phyloP scores from a whole-genome alignment of 257 asterid species.

The Solanum okadae region DNA sequence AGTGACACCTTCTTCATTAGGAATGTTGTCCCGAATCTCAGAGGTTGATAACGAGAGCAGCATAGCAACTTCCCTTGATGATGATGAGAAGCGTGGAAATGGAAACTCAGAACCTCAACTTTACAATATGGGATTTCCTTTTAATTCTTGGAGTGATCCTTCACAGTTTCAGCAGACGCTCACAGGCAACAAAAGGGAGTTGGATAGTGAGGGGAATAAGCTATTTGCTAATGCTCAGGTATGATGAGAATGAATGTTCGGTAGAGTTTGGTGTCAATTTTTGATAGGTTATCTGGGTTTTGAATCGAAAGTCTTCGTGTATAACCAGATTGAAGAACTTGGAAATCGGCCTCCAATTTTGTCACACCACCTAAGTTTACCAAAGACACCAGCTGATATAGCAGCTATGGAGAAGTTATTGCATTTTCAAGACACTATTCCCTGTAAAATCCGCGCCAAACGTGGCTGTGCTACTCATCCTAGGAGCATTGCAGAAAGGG shows the following conservation, averaged over 20 bases:
- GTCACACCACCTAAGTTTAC: conserved; percentile 64
- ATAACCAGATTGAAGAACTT: conserved; percentile 31
- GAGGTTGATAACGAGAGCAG: conserved; percentile 40
- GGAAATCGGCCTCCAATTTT: conserved; percentile 29
- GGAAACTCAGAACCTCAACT: conserved; percentile 20
- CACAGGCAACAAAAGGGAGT: conserved; percentile 49
- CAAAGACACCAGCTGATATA: conserved; percentile 45
- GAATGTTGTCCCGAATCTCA: conserved; percentile 42
- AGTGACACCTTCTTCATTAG: conserved; percentile 32
- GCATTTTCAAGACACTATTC: conserved; percentile 61
- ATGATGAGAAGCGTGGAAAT: conserved; percentile 15
- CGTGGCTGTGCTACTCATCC: conserved; percentile 98
- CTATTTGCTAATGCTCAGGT: conserved; percentile 31
- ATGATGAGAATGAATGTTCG: not conserved
- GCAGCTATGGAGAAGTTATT: conserved; percentile 56
- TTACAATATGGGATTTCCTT: conserved; percentile 32
- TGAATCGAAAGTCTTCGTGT: not conserved
- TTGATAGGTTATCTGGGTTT: not conserved
- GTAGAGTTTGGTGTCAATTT: not conserved
- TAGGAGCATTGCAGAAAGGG: conserved; percentile 95
- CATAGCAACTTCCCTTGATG: conserved; percentile 5
- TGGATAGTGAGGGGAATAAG: conserved; percentile 29
- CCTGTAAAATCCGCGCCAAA: conserved; percentile 81
- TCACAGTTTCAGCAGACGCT: conserved; percentile 27
- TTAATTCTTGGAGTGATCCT: conserved; percentile 48